A percentile compares a stretch with the other conserved stretches of the same genome.
phyloP scores from a whole-genome alignment of 2,329 filamentous ascomycete species.

The Diaporthe nobilis region DNA sequence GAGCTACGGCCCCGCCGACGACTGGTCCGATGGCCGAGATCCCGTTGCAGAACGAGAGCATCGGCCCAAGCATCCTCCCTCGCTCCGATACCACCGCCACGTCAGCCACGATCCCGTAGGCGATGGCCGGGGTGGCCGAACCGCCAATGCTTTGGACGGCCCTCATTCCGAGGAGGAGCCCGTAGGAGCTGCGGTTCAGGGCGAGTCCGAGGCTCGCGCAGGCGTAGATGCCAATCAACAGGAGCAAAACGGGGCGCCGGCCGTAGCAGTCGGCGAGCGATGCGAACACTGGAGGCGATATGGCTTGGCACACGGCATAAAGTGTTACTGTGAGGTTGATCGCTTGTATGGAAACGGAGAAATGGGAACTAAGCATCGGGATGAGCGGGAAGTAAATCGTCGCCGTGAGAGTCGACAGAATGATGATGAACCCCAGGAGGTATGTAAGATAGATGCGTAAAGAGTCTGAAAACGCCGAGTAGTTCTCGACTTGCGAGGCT shows the following conservation, averaged over 20 bases:
- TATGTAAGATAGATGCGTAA: background rate
- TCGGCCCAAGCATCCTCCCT: conserved; percentile 76
- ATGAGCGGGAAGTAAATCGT: conserved; percentile 63
- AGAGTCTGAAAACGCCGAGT: background rate
- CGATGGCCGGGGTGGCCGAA: conserved; percentile 75
- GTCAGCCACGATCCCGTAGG: conserved; percentile 77
- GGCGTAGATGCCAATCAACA: conserved; percentile 68
- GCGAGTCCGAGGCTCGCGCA: conserved; percentile 68
- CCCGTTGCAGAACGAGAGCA: conserved; percentile 67
- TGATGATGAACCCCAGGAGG: conserved; percentile 4
- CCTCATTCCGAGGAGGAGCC: conserved; percentile 68
- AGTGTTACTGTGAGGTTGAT: conserved; percentile 65
- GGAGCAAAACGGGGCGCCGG: conserved; percentile 68
- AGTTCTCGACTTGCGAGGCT: background rate
- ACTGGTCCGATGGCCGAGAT: conserved; percentile 46
- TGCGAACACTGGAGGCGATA: conserved; percentile 70
- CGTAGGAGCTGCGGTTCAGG: conserved; percentile 64
- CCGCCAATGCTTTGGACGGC: conserved; percentile 72
- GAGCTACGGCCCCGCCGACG: conserved; percentile 40
- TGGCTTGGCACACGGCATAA: conserved; percentile 71
- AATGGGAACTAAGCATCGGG: conserved; percentile 48
- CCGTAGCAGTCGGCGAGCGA: conserved; percentile 70
- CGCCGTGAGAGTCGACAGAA: conserved; percentile 38
- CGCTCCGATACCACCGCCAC: conserved; percentile 74
- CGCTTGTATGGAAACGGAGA: conserved; percentile 49